Evolutionary conservation across 768 basidiomycete species (phyloP), one percentile per base, ranked within the genome.

Genomic region (Solioccasus polychromus): DNA sequence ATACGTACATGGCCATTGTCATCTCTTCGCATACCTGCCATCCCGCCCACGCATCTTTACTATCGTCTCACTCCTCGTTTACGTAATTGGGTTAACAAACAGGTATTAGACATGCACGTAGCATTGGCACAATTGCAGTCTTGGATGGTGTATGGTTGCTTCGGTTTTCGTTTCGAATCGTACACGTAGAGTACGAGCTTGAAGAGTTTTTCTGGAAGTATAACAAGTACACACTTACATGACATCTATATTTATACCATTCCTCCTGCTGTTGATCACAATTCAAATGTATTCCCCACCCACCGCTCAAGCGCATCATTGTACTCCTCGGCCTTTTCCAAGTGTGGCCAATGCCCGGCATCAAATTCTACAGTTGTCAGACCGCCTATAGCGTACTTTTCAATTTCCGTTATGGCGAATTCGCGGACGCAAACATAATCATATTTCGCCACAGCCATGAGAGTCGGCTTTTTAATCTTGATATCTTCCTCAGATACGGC

Each of bases 241-340:
- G 22, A 29, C 29, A 25, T 38, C n/a, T 28, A 48, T 50, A 35
- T 38, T n/a, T 24, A 47, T 50, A 31, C 35, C 39, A 41, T 39
- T 3, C 24, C 18, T 35, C 11, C 8, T 19, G 22, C 18, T 25
- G 9, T 2, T 17, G 11, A 14, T 58, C 42, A 60, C 25, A 50
- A 37, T 7, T 35, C 36, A 22, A 62, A 62, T 3, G 47, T 58
- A 35, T 40, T 48, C 15, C 35, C 37, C 25, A 60, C 47, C 71
- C 71, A 73, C n/a, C 45, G 51, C 24, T 62, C 48, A 28, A 73
- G 62, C n/a, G 59, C 63, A 6, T 50, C 45, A 35, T 72, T 75
- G 25, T 72, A 52, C 31, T 61, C 57, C 18, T 67, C 63, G 0
- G 67, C 55, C 22, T 52, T 58, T 39, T 68, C 67, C 50, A 74